Conservation (phyloP, 1,284 basidiomycete species). For the Ustilago lituana region DNA sequence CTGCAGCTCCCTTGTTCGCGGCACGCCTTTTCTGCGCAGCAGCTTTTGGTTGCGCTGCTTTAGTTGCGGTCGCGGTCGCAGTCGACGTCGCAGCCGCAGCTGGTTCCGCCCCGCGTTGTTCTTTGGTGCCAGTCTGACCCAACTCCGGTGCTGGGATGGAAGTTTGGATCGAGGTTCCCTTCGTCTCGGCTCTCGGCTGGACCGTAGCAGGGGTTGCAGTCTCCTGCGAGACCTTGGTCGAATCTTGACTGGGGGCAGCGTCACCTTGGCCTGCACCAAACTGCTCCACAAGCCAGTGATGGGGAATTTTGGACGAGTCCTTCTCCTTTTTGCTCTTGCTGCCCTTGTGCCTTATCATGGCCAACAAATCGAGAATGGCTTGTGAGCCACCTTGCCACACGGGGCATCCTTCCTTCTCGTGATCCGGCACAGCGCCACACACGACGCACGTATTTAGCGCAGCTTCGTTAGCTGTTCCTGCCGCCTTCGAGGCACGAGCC, state of each 20-base stretch:
- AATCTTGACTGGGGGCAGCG: conserved; percentile 4
- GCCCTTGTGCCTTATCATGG: conserved; percentile 17
- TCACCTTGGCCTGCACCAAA: conserved; percentile 10
- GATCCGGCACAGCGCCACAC: conserved; percentile 15
- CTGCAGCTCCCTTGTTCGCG: conserved; percentile 7
- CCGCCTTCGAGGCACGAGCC: conserved; percentile 8
- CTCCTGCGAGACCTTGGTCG: conserved; percentile 6
- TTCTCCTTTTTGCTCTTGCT: conserved; percentile 30
- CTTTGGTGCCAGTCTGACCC: background rate
- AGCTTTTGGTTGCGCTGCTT: conserved; percentile 5
- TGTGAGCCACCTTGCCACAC: conserved; percentile 30
- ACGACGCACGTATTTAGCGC: conserved; percentile 14
- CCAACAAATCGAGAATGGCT: conserved; percentile 25
- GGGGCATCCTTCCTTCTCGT: conserved; percentile 16
- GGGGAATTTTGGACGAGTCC: conserved; percentile 3
- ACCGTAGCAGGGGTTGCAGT: background rate
- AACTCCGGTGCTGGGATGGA: background rate
- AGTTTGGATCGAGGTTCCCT: background rate
- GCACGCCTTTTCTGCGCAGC: conserved; percentile 5
- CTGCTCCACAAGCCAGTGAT: conserved; percentile 20
- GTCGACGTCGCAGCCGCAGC: background rate
- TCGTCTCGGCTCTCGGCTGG: background rate
- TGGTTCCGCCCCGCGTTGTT: background rate
- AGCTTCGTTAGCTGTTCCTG: background rate
- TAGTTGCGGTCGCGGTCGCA: conserved; percentile 1